Evolutionary conservation across 805 yeast genomes (phyloP).

Genomic region (Monosporozyma servazzii): DNA sequence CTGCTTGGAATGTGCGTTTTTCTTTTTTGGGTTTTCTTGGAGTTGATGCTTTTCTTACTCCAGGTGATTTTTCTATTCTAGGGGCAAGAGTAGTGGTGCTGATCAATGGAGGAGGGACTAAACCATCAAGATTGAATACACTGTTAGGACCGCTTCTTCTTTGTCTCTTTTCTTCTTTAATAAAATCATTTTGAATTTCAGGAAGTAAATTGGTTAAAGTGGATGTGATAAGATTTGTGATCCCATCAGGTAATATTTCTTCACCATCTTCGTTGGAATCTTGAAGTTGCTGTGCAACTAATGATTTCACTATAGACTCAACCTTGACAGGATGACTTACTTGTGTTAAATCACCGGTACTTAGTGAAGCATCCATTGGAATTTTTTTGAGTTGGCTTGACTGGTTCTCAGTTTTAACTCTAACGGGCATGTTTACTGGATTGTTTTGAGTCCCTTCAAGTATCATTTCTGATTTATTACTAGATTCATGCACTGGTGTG

Average conservation of each 20-base stretch:
- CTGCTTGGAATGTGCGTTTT: background rate
- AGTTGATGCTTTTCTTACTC: background rate
- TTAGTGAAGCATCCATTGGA: background rate
- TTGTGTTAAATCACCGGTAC: too few relatives aligned
- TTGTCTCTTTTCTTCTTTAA: constrained; percentile 4
- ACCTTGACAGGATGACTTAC: constrained; percentile 6
- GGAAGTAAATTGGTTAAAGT: constrained; percentile 21
- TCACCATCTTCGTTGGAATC: constrained; percentile 7
- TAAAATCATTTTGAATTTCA: constrained; percentile 6
- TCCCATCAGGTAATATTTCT: constrained; percentile 9
- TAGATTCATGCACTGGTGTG: background rate
- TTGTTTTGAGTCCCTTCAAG: background rate
- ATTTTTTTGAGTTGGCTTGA: background rate
- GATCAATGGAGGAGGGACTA: constrained; percentile 18
- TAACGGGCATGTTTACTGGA: background rate
- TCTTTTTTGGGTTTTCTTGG: background rate
- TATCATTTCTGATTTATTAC: background rate
- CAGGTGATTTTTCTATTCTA: background rate
- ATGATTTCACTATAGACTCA: constrained; percentile 13
- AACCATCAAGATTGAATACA: constrained; percentile 24
- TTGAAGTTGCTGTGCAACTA: constrained; percentile 18
- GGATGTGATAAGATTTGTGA: constrained; percentile 16
- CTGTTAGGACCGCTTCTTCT: constrained; percentile 10
- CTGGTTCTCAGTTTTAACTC: background rate
- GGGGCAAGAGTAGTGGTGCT: background rate